Conservation (phyloP, 1,284 basidiomycete species). For the Apiotrichum brassicae region DNA sequence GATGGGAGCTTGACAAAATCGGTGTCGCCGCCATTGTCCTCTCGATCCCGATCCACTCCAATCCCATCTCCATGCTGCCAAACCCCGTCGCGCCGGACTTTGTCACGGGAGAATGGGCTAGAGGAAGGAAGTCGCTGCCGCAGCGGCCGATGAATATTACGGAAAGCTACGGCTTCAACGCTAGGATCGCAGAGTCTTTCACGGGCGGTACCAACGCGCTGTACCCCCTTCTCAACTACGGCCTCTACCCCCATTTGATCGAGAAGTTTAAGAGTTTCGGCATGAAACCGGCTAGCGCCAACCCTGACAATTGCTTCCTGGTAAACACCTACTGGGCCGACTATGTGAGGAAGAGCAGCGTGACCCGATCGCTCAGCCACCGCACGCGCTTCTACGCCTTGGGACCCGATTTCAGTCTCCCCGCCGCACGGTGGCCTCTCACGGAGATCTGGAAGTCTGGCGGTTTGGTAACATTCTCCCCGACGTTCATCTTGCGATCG, state of each 20-base stretch:
- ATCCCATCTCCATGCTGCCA: constrained; percentile 10
- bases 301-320: constrained; percentile 11
- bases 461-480: constrained; percentile 35
- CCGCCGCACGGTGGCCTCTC: constrained; percentile 15
- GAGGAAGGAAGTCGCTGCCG: too few species aligned
- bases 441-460: constrained; percentile 24
- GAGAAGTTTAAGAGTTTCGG: background rate
- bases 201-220: background rate
- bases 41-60: constrained; percentile 13
- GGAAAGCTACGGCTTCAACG: constrained; percentile 6
- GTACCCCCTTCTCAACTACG: background rate
- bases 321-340: constrained; percentile 9
- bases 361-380: constrained; percentile 6
- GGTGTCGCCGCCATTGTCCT: constrained; percentile 15
- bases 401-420: constrained; percentile 20
- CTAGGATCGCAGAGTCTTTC: background rate
- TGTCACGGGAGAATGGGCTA: constrained; percentile 1
- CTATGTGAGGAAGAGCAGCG: constrained; percentile 2
- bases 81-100: constrained; percentile 24
- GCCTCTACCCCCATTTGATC: background rate
- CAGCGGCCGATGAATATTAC: background rate
- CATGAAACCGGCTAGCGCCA: background rate
- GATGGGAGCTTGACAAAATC: constrained; percentile 3
- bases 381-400: constrained; percentile 14
- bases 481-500: constrained; percentile 24